Conservation (phyloP, 2,329 filamentous ascomycete genomes). For the Xylariales sp. region DNA sequence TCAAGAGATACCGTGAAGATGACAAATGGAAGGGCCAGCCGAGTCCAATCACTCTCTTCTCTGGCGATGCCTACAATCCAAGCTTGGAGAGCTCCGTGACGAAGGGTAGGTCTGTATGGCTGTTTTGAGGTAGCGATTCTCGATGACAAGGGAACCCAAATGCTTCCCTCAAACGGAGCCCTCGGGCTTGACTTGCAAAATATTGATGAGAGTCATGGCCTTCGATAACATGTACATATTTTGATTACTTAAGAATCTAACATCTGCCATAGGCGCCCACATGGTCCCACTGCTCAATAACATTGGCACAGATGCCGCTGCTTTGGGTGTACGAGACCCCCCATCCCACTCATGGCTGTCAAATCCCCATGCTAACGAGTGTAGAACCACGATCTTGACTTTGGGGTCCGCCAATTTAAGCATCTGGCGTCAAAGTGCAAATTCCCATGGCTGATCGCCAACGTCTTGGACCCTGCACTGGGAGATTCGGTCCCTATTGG, state of each 20-base stretch:
- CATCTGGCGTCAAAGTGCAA: conserved; percentile 68
- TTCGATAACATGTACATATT: not conserved
- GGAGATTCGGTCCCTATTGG: conserved; percentile 72
- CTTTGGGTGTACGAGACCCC: conserved; percentile 62
- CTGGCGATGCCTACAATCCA: conserved; percentile 89
- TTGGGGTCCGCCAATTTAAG: conserved; percentile 76
- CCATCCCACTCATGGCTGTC: too few species aligned
- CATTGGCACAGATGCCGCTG: conserved; percentile 74
- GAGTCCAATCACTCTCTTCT: conserved; percentile 73
- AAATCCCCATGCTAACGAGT: conserved; percentile 12
- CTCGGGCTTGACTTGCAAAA: too few species aligned
- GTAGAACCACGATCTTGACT: conserved; percentile 88
- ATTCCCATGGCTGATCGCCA: conserved; percentile 88
- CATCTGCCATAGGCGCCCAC: conserved; percentile 53
- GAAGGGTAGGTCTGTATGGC: conserved; percentile 57
- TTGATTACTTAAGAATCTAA: not conserved
- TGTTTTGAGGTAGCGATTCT: too few species aligned
- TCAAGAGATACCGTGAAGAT: conserved; percentile 67
- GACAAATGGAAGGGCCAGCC: conserved; percentile 59
- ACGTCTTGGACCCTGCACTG: conserved; percentile 78
- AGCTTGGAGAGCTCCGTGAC: conserved; percentile 85
- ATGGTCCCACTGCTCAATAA: conserved; percentile 84
- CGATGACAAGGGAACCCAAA: too few species aligned
- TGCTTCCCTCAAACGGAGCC: too few species aligned
- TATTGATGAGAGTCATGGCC: too few species aligned